These are phyloP conservation scores for Mercurialis annua DNA, from an alignment of 345 rosid genomes.

Conservation along the genomic window DNA sequence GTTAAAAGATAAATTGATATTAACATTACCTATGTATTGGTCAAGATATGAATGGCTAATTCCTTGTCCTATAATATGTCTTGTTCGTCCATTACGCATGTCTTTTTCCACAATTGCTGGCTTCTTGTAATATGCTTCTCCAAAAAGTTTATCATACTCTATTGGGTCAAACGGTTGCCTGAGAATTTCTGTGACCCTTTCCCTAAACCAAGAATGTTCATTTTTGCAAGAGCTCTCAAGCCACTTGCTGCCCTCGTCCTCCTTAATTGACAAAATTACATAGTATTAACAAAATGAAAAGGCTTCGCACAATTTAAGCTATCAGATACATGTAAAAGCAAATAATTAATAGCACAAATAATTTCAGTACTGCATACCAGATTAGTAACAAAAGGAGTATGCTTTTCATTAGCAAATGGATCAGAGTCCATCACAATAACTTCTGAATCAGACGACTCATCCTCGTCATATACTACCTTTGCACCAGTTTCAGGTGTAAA, in stretches of 20 bases:
- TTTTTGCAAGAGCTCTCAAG: slow-evolving; percentile 11
- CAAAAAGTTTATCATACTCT: slow-evolving; percentile 36
- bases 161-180: slow-evolving; percentile 41
- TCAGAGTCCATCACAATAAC: slow-evolving; percentile 35
- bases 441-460: slow-evolving; percentile 47
- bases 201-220: slow-evolving; percentile 39
- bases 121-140: slow-evolving; percentile 22
- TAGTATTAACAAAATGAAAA: slow-evolving; percentile 13
- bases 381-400: slow-evolving; percentile 35
- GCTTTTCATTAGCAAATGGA: slow-evolving; percentile 31
- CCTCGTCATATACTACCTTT: slow-evolving; percentile 28
- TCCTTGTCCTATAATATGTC: slow-evolving; percentile 8
- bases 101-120: slow-evolving; percentile 19
- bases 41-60: slow-evolving; percentile 51
- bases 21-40: slow-evolving; percentile 36
- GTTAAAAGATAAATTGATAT: neutral
- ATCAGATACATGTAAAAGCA: slow-evolving; percentile 19
- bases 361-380: slow-evolving; percentile 2
- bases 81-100: slow-evolving; percentile 38
- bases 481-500: slow-evolving; percentile 22
- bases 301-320: neutral
- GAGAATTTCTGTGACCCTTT: slow-evolving; percentile 42
- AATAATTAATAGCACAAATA: slow-evolving; percentile 1
- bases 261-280: slow-evolving; percentile 23
- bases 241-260: slow-evolving; percentile 16